Conservation (phyloP, 257 asterid species). For the Mentha longifolia region DNA sequence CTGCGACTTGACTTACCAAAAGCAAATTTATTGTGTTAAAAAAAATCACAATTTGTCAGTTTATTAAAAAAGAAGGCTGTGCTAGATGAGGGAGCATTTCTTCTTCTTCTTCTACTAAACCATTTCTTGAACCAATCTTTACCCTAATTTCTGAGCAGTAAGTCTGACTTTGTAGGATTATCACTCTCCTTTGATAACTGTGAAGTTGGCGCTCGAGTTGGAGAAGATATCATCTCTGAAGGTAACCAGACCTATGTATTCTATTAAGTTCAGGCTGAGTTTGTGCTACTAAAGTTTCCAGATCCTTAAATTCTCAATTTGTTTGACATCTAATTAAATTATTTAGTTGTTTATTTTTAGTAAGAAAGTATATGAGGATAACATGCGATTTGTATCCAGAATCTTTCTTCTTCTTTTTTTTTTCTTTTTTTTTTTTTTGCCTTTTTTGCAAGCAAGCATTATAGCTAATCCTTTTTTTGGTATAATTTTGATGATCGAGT, state of each 20-base stretch:
- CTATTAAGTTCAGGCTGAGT: neutral
- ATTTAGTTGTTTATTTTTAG: neutral
- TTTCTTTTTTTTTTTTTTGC: too few species aligned
- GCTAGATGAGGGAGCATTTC: conserved; percentile 10
- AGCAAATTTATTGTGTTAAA: neutral
- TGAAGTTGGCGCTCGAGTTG: conserved; percentile 80
- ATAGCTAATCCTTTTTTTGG: conserved; percentile 17
- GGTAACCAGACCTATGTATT: conserved; percentile 50
- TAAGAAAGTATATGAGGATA: neutral
- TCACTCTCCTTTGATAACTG: conserved; percentile 62
- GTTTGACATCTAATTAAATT: conserved; percentile 8
- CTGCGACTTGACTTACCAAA: neutral
- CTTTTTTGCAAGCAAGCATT: neutral
- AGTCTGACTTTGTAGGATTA: conserved; percentile 54
- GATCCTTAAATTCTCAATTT: conserved; percentile 12
- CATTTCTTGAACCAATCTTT: conserved; percentile 2
- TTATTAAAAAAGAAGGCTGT: neutral
- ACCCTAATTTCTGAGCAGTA: conserved; percentile 16
- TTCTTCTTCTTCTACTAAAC: conserved; percentile 27
- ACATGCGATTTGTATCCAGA: neutral
- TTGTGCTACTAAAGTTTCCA: conserved; percentile 13
- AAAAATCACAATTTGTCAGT: too few species aligned
- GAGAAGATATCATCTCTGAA: conserved; percentile 75
- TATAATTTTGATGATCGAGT: conserved; percentile 7
- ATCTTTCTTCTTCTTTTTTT: conserved; percentile 7